These are phyloP conservation scores for Sordariomycetes sp. DNA, from an alignment of 2,329 filamentous ascomycete species.

Conservation along the genomic window DNA sequence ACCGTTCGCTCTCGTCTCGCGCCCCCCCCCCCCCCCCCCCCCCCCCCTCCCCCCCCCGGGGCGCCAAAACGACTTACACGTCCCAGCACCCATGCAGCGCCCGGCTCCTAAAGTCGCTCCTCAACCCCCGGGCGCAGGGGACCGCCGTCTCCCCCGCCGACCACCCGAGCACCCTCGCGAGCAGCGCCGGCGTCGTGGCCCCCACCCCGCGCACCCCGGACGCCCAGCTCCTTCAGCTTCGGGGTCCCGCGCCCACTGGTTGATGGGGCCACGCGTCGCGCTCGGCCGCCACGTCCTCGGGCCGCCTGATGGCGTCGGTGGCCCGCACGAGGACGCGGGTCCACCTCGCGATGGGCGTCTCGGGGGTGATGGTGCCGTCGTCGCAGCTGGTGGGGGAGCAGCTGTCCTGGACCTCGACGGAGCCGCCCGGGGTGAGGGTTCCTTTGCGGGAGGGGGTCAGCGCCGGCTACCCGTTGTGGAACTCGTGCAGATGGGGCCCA, in stretches of 20 bases:
- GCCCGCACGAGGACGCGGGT: constrained; percentile 15
- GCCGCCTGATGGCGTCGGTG: constrained; percentile 15
- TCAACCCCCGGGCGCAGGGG: constrained; percentile 14
- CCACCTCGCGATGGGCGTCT: constrained; percentile 15
- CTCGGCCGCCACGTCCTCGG: constrained; percentile 30
- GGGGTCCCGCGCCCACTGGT: constrained; percentile 36
- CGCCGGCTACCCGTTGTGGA: background rate
- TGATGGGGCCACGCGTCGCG: constrained; percentile 35
- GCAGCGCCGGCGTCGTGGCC: constrained; percentile 17
- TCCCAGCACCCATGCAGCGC: constrained; percentile 17
- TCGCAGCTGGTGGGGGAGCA: constrained; percentile 15
- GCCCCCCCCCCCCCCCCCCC: too few relatives aligned
- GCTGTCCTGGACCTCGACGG: constrained; percentile 17
- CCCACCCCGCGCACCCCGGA: constrained; percentile 12
- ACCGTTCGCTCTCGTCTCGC: background rate
- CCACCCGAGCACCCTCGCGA: constrained; percentile 18
- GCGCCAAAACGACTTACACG: constrained; percentile 1
- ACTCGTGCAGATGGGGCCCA: background rate
- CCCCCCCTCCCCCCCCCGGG: too few relatives aligned
- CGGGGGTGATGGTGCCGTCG: constrained; percentile 15
- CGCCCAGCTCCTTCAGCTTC: constrained; percentile 33
- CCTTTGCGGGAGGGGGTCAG: constrained; percentile 2
- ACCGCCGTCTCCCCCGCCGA: constrained; percentile 13
- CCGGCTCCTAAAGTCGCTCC: constrained; percentile 14
- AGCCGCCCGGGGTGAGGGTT: constrained; percentile 19